These are phyloP conservation scores for Chlamydomonas schloesseri DNA, from an alignment of 139 green algal species.

Conservation along the genomic window DNA sequence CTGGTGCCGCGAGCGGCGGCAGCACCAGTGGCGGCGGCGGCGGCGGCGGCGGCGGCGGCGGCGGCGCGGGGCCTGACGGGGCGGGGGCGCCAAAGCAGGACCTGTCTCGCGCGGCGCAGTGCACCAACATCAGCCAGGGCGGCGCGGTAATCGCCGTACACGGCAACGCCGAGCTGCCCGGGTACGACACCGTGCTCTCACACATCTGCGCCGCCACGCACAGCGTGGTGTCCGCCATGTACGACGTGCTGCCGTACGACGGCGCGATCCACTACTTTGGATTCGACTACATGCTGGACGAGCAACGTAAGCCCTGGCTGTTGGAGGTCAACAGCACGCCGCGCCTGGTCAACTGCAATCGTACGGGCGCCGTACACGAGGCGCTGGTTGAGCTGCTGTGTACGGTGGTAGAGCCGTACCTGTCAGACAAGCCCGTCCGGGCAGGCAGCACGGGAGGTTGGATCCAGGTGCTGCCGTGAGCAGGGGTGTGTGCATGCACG, in stretches of 20 bases:
- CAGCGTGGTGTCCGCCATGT: background rate
- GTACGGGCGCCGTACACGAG: slow-evolving; percentile 2
- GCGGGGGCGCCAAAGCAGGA: background rate
- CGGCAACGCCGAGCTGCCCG: background rate
- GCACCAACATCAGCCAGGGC: slow-evolving; percentile 18
- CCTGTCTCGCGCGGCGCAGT: background rate
- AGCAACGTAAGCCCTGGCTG: slow-evolving; percentile 63
- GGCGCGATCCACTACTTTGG: slow-evolving; percentile 66
- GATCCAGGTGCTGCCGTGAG: background rate
- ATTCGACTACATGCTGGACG: slow-evolving; percentile 73
- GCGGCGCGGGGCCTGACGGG: too few species aligned
- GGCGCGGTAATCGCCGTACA: background rate
- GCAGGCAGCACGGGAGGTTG: background rate
- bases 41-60: too few species aligned
- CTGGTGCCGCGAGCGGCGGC: too few species aligned
- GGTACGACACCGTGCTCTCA: background rate
- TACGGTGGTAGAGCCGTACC: background rate
- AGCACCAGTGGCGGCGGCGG: too few species aligned
- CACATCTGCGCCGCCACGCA: background rate
- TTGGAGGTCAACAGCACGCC: slow-evolving; percentile 73
- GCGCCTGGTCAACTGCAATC: slow-evolving; percentile 53
- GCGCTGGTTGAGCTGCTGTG: slow-evolving; percentile 12
- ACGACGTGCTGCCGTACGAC: background rate
- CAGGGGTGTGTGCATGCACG: background rate
- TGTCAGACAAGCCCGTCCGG: background rate